Evolutionary conservation across 345 rosid genomes (phyloP).

Genomic region (Turnera subulata): DNA sequence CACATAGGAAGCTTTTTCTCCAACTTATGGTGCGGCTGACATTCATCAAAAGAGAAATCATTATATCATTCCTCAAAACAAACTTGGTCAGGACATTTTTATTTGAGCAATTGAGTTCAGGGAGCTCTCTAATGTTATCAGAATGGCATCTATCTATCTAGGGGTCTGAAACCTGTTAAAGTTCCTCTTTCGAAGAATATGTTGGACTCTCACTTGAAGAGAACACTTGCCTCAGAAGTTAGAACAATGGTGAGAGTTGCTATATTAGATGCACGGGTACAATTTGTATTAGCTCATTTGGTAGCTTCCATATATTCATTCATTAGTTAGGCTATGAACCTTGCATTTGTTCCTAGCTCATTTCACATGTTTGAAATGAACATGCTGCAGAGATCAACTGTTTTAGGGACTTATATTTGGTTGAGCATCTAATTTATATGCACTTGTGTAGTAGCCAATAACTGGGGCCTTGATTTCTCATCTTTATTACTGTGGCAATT

Average conservation of each 20-base stretch:
- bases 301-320: no score
- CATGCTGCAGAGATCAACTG: no score
- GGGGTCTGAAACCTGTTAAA: slow-evolving; percentile 73
- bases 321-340: no score
- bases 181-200: slow-evolving; percentile 85
- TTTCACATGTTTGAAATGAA: background rate
- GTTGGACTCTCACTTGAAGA: slow-evolving; percentile 78
- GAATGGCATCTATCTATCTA: slow-evolving; percentile 96
- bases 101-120: slow-evolving; percentile 61
- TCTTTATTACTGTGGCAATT: slow-evolving; percentile 55
- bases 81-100: slow-evolving; percentile 91
- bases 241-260: slow-evolving; percentile 73
- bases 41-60: slow-evolving; percentile 71
- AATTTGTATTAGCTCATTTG: slow-evolving; percentile 4
- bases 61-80: slow-evolving; percentile 81
- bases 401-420: no score
- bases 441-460: slow-evolving; percentile 64
- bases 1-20: slow-evolving; percentile 48
- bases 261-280: slow-evolving; percentile 73
- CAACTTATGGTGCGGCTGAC: slow-evolving; percentile 47
- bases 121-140: slow-evolving; percentile 50
- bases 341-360: no score
- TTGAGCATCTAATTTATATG: slow-evolving; percentile 11
- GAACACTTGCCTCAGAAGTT: slow-evolving; percentile 39
- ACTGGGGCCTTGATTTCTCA: slow-evolving; percentile 58